A percentile compares a stretch with the other conserved stretches of the same genome.
Conservation (phyloP, 148 eudicot species). For the Linanthus parryae region DNA sequence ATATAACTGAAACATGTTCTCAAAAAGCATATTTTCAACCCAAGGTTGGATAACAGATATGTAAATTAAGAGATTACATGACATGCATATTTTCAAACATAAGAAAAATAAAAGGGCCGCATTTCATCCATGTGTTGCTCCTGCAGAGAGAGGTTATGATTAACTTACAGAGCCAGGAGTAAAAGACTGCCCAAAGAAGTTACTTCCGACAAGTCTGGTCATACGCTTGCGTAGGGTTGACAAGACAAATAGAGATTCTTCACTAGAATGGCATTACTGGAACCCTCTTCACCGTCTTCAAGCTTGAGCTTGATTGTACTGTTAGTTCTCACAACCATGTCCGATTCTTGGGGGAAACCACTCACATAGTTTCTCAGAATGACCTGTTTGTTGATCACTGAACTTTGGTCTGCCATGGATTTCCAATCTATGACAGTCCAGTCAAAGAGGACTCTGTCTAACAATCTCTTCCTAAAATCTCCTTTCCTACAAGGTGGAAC, state of each 20-base stretch:
- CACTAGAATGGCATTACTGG: constrained; percentile 17
- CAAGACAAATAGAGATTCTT: constrained; percentile 30
- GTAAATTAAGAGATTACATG: too few relatives aligned
- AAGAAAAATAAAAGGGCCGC: too few relatives aligned
- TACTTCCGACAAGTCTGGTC: background rate
- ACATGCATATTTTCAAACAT: too few relatives aligned
- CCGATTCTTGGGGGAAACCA: constrained; percentile 23
- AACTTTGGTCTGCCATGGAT: constrained; percentile 6
- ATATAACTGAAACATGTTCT: background rate
- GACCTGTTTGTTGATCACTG: constrained; percentile 30
- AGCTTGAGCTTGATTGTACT: constrained; percentile 9
- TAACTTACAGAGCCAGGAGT: constrained; percentile 13
- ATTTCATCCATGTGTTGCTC: too few relatives aligned
- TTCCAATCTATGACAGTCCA: too few relatives aligned
- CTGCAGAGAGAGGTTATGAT: background rate
- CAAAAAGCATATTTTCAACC: background rate
- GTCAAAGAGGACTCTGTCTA: too few relatives aligned
- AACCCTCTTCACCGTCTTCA: constrained; percentile 17
- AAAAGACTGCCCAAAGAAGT: background rate
- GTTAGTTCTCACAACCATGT: constrained; percentile 10
- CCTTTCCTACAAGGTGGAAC: too few relatives aligned
- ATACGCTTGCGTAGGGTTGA: constrained; percentile 12
- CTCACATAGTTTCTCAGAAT: constrained; percentile 22
- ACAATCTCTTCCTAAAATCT: too few relatives aligned
- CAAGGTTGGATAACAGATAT: background rate